These are phyloP conservation scores for Cucurbita ficifolia DNA, from an alignment of 306 rosid species.

Conservation along the genomic window DNA sequence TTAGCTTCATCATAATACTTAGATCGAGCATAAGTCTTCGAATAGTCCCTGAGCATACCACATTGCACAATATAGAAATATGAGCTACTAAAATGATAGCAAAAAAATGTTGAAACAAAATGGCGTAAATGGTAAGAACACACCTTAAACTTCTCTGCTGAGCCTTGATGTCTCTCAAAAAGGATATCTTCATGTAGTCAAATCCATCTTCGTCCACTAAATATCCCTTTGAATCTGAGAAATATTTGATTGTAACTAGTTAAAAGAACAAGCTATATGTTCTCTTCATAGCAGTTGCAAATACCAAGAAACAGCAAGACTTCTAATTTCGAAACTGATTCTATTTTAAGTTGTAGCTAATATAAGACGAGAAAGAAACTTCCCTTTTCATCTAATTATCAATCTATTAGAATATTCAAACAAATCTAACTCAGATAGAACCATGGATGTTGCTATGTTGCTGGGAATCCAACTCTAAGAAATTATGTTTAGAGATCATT, in stretches of 20 bases:
- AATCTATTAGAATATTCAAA: neutral
- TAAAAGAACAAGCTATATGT: neutral
- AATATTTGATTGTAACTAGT: slow-evolving; percentile 6
- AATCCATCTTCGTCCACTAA: slow-evolving; percentile 96
- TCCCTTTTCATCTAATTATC: neutral
- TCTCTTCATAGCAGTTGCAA: neutral
- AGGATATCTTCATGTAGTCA: slow-evolving; percentile 76
- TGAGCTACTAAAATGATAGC: slow-evolving; percentile 12
- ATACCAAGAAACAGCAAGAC: slow-evolving; percentile 1
- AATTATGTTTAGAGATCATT: neutral
- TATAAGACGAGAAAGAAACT: neutral
- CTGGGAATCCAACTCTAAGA: neutral
- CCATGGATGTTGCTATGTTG: neutral
- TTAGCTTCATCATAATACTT: slow-evolving; percentile 92
- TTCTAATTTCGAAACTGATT: neutral
- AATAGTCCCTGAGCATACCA: slow-evolving; percentile 67
- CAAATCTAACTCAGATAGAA: neutral
- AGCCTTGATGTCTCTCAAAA: slow-evolving; percentile 80
- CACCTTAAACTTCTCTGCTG: slow-evolving; percentile 89
- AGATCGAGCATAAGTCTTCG: slow-evolving; percentile 91
- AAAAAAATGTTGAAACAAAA: slow-evolving; percentile 1
- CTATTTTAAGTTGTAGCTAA: neutral
- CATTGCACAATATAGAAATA: slow-evolving; percentile 12
- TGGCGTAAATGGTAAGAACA: slow-evolving; percentile 8
- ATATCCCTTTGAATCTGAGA: slow-evolving; percentile 85